A percentile compares a stretch with the other conserved stretches of the same genome.
Evolutionary conservation across 78 protist species (phyloP).

Genomic region (Dictyostelium citrinum): DNA sequence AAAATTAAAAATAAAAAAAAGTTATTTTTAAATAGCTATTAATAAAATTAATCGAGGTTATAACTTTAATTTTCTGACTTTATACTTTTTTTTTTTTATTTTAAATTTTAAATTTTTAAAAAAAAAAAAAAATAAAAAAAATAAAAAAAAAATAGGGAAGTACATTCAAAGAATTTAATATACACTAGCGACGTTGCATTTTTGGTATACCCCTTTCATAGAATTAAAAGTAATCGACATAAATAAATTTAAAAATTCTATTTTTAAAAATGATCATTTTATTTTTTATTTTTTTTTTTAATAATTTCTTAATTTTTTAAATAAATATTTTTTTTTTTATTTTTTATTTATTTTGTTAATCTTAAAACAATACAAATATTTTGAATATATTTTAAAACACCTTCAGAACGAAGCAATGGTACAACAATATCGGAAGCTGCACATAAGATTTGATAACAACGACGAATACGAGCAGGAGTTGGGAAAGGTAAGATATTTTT

Average conservation of each 20-base stretch:
- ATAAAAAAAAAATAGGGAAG: too few relatives aligned
- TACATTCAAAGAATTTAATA: too few relatives aligned
- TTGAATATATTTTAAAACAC: conserved; percentile 4
- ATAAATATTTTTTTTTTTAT: background rate
- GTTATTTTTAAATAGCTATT: too few relatives aligned
- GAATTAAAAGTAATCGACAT: too few relatives aligned
- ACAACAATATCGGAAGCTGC: conserved; percentile 72
- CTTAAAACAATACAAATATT: conserved; percentile 3
- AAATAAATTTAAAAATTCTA: too few relatives aligned
- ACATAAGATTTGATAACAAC: conserved; percentile 32
- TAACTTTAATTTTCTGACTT: background rate
- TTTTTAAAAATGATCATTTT: too few relatives aligned
- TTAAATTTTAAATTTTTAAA: background rate
- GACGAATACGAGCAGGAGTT: conserved; percentile 47
- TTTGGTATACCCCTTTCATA: too few relatives aligned
- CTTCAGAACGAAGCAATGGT: conserved; percentile 49
- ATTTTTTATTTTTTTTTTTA: background rate
- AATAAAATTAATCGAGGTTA: background rate
- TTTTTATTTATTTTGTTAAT: conserved; percentile 20
- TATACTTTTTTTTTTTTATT: background rate
- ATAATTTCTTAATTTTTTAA: background rate
- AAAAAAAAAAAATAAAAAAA: too few relatives aligned
- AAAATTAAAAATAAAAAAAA: background rate
- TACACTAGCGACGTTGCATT: too few relatives aligned
- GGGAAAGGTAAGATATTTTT: conserved; percentile 67